Conservation (phyloP, 768 basidiomycete species). For the Myochromella boudieri region DNA sequence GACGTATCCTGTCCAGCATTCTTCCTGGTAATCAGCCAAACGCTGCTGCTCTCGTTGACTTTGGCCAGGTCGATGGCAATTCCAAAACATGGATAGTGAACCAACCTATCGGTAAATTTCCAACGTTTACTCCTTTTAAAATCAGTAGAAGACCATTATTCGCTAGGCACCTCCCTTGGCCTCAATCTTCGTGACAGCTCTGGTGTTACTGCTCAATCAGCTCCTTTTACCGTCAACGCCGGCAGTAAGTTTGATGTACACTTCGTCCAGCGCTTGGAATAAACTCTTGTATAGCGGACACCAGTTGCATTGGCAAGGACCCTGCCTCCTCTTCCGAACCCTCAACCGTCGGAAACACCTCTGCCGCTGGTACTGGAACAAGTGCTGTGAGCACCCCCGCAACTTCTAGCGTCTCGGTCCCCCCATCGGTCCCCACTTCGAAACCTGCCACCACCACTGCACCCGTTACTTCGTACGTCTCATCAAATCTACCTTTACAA, state of each 20-base stretch:
- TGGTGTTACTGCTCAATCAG: conserved; percentile 51
- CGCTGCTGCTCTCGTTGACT: conserved; percentile 43
- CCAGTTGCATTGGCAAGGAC: conserved; percentile 33
- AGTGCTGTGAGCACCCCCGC: conserved; percentile 12
- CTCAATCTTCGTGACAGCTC: conserved; percentile 60
- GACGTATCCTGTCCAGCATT: conserved; percentile 39
- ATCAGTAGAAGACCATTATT: neutral
- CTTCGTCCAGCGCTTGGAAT: neutral
- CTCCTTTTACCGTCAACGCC: conserved; percentile 45
- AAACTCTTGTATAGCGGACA: conserved; percentile 26
- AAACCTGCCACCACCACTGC: conserved; percentile 15
- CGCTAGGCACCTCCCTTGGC: conserved; percentile 50
- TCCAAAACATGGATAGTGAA: conserved; percentile 58
- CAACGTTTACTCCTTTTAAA: neutral
- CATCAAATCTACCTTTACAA: too few relatives aligned
- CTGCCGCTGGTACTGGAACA: conserved; percentile 15
- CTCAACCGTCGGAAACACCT: conserved; percentile 15
- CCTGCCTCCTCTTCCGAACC: conserved; percentile 15
- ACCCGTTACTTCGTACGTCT: conserved; percentile 4
- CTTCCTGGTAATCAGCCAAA: conserved; percentile 47
- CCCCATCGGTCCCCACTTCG: conserved; percentile 11
- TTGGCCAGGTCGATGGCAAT: conserved; percentile 39
- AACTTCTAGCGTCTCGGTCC: conserved; percentile 10
- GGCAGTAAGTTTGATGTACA: conserved; percentile 43
- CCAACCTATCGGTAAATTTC: conserved; percentile 42